Percentiles rank a stretch among this genome's conserved stretches.
These are phyloP conservation scores for Citrullus mucosospermus DNA, from an alignment of 306 rosid species.

Conservation along the genomic window DNA sequence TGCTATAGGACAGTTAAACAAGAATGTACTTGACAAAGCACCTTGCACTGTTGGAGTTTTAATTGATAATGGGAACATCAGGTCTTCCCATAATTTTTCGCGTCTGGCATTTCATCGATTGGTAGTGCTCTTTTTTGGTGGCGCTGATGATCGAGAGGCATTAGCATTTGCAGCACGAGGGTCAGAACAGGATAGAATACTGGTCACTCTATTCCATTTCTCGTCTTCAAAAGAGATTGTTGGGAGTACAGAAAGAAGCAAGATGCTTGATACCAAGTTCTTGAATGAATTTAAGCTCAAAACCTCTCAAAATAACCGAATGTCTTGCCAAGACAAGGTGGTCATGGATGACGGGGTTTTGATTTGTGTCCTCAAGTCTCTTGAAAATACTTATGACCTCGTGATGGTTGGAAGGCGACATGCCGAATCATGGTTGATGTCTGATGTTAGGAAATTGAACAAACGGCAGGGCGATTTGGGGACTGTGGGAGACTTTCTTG, in stretches of 20 bases:
- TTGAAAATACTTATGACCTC: slow-evolving; percentile 35
- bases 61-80: slow-evolving; percentile 35
- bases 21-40: slow-evolving; percentile 55
- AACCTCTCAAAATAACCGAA: slow-evolving; percentile 34
- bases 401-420: slow-evolving; percentile 52
- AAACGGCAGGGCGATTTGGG: slow-evolving; percentile 35
- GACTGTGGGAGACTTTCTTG: slow-evolving; percentile 41
- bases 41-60: slow-evolving; percentile 78
- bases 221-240: slow-evolving; percentile 24
- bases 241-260: slow-evolving; percentile 42
- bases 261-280: slow-evolving; percentile 34
- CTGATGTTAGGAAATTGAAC: slow-evolving; percentile 30
- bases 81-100: slow-evolving; percentile 12
- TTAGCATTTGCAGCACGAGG: slow-evolving; percentile 45
- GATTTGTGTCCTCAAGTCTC: slow-evolving; percentile 12
- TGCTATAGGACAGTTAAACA: slow-evolving; percentile 32
- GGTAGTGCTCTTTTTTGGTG: slow-evolving; percentile 55
- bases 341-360: slow-evolving; percentile 19
- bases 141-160: slow-evolving; percentile 56
- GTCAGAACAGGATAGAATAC: slow-evolving; percentile 17
- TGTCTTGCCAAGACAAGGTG: slow-evolving; percentile 25
- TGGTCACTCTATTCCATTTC: slow-evolving; percentile 33
- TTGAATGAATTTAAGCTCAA: slow-evolving; percentile 40
- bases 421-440: slow-evolving; percentile 32
- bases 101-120: slow-evolving; percentile 19